Evolutionary conservation across 164 flowering plant species (phyloP).

Genomic region (Cinnamomum micranthum): DNA sequence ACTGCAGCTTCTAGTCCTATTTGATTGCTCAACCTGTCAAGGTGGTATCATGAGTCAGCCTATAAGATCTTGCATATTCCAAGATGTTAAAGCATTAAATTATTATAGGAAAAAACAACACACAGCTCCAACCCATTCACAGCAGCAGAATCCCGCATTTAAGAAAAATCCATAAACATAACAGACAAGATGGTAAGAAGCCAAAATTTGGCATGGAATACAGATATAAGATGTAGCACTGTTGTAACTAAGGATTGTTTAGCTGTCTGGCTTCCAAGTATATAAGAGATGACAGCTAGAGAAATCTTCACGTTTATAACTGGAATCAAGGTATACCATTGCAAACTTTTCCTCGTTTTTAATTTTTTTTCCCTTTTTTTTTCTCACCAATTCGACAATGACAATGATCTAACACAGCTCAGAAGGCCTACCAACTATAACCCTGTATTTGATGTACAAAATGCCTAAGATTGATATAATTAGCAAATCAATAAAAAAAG

Average conservation of each 20-base stretch:
- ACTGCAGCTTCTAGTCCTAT: slow-evolving; percentile 76
- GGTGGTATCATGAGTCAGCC: no score
- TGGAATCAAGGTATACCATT: no score
- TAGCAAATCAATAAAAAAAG: no score
- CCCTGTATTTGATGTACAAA: not conserved
- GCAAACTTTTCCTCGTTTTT: not conserved
- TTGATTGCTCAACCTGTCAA: slow-evolving; percentile 54
- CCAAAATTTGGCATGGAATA: not conserved
- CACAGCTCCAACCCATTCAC: not conserved
- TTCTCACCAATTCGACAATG: no score
- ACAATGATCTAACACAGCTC: not conserved
- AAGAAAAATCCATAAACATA: not conserved
- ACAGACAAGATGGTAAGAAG: not conserved
- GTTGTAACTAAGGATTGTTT: not conserved
- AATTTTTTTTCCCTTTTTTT: no score
- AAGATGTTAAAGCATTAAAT: not conserved
- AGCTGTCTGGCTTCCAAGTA: not conserved
- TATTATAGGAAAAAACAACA: not conserved
- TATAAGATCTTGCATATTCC: not conserved
- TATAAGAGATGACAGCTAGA: not conserved
- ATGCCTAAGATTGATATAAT: not conserved
- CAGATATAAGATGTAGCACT: not conserved
- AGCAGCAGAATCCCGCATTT: not conserved
- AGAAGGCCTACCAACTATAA: not conserved
- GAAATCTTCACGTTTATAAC: no score